Percentiles rank a stretch among this genome's conserved stretches.
Conservation (phyloP, 805 yeast species). For the Candida caryicola region DNA sequence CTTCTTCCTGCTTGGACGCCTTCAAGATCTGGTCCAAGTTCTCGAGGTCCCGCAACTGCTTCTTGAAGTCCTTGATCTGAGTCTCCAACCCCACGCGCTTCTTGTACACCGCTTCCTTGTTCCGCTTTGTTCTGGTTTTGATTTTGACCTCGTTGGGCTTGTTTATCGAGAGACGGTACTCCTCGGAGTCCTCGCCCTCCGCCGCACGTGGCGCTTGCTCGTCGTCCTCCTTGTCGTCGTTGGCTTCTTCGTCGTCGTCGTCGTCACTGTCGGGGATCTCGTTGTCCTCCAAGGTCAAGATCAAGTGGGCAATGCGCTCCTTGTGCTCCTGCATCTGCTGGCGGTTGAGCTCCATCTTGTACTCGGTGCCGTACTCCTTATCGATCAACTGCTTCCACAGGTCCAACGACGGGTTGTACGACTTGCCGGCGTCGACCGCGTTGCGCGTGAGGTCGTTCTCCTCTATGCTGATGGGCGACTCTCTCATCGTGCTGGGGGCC, state of each 20-base stretch:
- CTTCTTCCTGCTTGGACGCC: conserved; percentile 26
- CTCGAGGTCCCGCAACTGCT: conserved; percentile 57
- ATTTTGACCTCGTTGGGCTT: conserved; percentile 64
- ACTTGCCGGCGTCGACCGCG: conserved; percentile 80
- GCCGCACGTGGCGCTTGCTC: conserved; percentile 41
- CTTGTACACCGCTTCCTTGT: conserved; percentile 61
- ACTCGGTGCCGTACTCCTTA: conserved; percentile 64
- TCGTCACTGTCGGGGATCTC: conserved; percentile 46
- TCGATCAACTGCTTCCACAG: conserved; percentile 76
- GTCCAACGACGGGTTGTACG: conserved; percentile 85
- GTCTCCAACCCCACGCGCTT: conserved; percentile 54
- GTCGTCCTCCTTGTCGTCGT: conserved; percentile 28
- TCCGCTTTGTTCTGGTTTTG: conserved; percentile 77
- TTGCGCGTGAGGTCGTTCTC: conserved; percentile 36
- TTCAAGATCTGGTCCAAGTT: conserved; percentile 15
- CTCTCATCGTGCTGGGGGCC: conserved; percentile 53
- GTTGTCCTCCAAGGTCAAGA: conserved; percentile 58
- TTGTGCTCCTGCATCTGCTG: conserved; percentile 59
- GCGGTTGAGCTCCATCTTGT: conserved; percentile 63
- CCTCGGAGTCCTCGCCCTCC: conserved; percentile 30
- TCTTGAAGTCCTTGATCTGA: conserved; percentile 58
- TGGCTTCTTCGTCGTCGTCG: conserved; percentile 40
- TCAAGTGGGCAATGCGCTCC: conserved; percentile 60
- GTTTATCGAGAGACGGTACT: conserved; percentile 60
- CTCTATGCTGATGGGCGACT: conserved; percentile 52